phyloP scores from a whole-genome alignment of 2,329 filamentous ascomycete species.

The Kalmusia sp. region DNA sequence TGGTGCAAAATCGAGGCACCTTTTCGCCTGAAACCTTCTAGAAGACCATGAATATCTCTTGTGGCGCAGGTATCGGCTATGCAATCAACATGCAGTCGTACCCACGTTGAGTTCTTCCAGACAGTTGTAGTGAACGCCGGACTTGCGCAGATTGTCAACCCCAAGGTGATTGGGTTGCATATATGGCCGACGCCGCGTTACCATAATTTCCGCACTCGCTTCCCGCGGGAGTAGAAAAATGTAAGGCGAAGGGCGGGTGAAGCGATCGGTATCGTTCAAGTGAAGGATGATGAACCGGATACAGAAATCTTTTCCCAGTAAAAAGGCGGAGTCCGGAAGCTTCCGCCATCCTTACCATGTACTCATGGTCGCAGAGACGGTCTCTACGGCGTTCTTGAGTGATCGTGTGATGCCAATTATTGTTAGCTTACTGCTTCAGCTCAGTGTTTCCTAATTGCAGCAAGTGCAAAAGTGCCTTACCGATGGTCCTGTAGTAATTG shows the following conservation, averaged over 20 bases:
- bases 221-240: not conserved
- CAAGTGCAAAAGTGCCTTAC: conserved; percentile 12
- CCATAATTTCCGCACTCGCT: not conserved
- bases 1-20: not conserved
- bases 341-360: not conserved
- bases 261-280: not conserved
- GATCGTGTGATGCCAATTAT: not conserved
- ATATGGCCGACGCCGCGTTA: not conserved
- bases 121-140: not conserved
- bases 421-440: not conserved
- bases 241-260: not conserved
- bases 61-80: not conserved
- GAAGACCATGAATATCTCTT: not conserved
- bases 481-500: conserved; percentile 5
- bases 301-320: not conserved
- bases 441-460: not conserved
- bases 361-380: conserved; percentile 5
- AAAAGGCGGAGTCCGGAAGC: conserved; percentile 1
- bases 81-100: not conserved
- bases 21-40: not conserved
- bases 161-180: not conserved
- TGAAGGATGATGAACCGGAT: not conserved
- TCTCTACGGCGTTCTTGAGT: conserved; percentile 3
- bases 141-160: not conserved
- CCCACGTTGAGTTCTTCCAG: not conserved